These are phyloP conservation scores for Dispira parvispora DNA, from an alignment of 192 early-diverging fungal species.

Conservation along the genomic window DNA sequence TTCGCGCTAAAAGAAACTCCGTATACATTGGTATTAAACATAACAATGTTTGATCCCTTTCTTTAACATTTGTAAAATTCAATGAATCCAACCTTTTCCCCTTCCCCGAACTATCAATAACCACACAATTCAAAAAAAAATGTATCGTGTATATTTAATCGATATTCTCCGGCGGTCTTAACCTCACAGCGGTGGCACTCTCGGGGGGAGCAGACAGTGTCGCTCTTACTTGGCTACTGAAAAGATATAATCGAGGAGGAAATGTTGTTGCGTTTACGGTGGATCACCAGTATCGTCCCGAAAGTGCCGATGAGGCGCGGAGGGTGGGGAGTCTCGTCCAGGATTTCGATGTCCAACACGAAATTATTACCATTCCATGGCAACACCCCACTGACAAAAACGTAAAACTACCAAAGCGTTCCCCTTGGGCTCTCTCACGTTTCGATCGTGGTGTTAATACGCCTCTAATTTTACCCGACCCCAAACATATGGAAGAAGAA, in stretches of 20 bases:
- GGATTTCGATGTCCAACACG: not conserved
- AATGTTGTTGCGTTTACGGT: conserved; percentile 7
- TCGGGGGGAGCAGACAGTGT: conserved; percentile 13
- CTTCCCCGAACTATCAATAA: not conserved
- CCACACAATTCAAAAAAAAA: not conserved
- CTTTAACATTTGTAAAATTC: too few species aligned
- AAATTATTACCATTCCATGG: conserved; percentile 5
- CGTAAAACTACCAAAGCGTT: not conserved
- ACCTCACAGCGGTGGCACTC: conserved; percentile 21
- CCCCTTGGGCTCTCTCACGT: not conserved
- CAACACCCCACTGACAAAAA: not conserved
- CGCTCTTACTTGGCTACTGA: not conserved
- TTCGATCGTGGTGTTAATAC: not conserved
- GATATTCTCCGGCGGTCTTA: not conserved
- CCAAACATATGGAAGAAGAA: conserved; percentile 3
- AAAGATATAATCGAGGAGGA: not conserved
- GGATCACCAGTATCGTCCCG: conserved; percentile 13
- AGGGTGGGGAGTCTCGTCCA: not conserved
- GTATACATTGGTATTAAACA: not conserved
- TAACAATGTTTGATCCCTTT: too few species aligned
- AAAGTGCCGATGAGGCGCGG: conserved; percentile 1
- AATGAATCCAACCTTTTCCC: not conserved
- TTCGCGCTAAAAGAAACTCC: not conserved
- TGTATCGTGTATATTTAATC: not conserved
- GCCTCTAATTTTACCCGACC: not conserved